Conservation (phyloP, 2,329 filamentous ascomycete species). For the Fusarium falciforme region DNA sequence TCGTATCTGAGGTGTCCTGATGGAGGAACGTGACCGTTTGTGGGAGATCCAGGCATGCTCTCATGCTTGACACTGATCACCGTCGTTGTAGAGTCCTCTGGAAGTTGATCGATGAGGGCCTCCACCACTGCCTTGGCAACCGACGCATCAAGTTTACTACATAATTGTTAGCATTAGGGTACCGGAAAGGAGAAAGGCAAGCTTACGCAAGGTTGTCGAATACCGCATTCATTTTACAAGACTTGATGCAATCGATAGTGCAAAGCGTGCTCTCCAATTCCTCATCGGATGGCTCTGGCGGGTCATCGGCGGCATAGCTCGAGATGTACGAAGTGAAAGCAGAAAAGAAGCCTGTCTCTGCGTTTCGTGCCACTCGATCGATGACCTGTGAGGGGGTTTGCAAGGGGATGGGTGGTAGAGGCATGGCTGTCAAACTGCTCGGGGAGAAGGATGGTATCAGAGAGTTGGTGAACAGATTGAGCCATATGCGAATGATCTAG, state of each 20-base stretch:
- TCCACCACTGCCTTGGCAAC: conserved; percentile 61
- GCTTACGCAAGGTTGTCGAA: conserved; percentile 84
- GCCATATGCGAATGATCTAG: conserved; percentile 88
- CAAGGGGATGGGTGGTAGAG: conserved; percentile 84
- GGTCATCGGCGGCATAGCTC: conserved; percentile 98
- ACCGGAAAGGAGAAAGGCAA: not conserved
- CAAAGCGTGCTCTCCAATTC: conserved; percentile 96
- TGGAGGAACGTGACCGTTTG: conserved; percentile 59
- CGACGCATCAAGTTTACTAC: conserved; percentile 53
- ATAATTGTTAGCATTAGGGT: not conserved
- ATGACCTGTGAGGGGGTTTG: conserved; percentile 94
- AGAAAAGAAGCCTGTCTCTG: conserved; percentile 89
- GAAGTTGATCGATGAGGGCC: conserved; percentile 83
- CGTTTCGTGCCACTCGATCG: conserved; percentile 81
- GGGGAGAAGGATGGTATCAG: conserved; percentile 85
- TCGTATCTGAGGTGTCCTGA: conserved; percentile 75
- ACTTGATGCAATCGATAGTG: conserved; percentile 92
- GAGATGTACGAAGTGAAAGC: conserved; percentile 97
- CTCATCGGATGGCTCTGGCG: conserved; percentile 95
- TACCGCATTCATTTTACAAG: conserved; percentile 85
- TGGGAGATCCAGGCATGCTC: conserved; percentile 70
- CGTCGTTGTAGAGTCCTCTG: conserved; percentile 80
- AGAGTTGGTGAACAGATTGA: conserved; percentile 96
- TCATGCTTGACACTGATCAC: conserved; percentile 94
- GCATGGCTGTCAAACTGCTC: conserved; percentile 70